Evolutionary conservation across 768 basidiomycete species (phyloP), one percentile per base, ranked within the genome.

Genomic region (Collybia sordida): DNA sequence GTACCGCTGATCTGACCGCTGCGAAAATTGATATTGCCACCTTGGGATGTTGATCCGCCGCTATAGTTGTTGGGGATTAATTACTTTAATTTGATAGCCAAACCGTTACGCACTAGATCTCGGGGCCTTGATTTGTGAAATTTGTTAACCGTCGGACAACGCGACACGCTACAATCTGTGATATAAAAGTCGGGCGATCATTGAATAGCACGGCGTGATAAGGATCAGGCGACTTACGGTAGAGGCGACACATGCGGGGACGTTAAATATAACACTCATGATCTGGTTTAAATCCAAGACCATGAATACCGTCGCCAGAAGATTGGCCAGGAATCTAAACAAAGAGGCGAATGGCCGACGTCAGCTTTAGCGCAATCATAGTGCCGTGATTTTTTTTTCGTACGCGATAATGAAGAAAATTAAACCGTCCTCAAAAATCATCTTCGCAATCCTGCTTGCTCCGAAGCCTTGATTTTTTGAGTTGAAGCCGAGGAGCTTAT

Each of bases 381-480:
- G 40, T 37, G 27, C 38, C 41, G 34, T 21, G 22, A 46, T 47
- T 14, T 36, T 39, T n/a, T n/a, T 47, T 3, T 72, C 82, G 47
- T 57, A 88, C 80, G 88, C 88, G 43, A 90, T 77, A 53, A 90
- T 65, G 69, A 90, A 90, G 67, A 78, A 90, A 47, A 87, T 80
- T 9, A 91, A 65, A 17, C 88, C 87, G 49, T 90, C 86, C 12
- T 75, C 67, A 62, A 88, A 89, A 24, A 90, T 81, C 70, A 89
- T 72, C 24, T 75, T 73, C 19, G 80, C 73, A 12, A 89, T 77
- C 43, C 73, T 73, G 56, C 74, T 80, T 31, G 66, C 61, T 17
- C 63, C 68, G 53, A 64, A 57, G 22, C 55, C 59, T 42, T 63
- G 37, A 4, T 56, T 51, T 38, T 54, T 51, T 38, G 56, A 35